Evolutionary conservation across 2,329 filamentous ascomycete genomes (phyloP), one percentile per base, ranked within the genome.

Genomic region (Paecilomyces niveus): DNA sequence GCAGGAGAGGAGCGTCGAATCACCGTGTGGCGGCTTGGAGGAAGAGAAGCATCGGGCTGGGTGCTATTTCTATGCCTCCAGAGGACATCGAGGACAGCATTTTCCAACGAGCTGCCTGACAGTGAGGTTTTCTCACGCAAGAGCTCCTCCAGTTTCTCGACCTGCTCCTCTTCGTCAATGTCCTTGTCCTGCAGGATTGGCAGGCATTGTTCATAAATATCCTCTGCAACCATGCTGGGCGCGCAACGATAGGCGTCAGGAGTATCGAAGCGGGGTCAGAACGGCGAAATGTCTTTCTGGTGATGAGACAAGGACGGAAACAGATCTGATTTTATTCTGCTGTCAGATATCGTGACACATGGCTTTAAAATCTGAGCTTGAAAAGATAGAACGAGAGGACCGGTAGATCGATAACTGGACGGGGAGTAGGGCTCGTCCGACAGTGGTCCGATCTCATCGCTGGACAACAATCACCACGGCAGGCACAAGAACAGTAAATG

Each of bases 1-100:
- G 94, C 92, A 54, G 94, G 94, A 49, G 94, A 97, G 9, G 90
- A 87, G 60, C 92, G 87, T 65, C 94, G 90, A 67, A 97, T 87
- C 68, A 96, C 88, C 55, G 90, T 93, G 74, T 95, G 89, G 65
- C 92, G 88, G 69, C 90, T 87, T 9, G 89, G 87, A 59, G 90
- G 89, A 63, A 90, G 89, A 53, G 89, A 90, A 84, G 83, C 82
- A 63, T 85, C 84, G 61, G 67, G 56, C 52, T 64, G 59, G 45
- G 61, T 60, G 39, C 63, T 60, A 59, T 64, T 65, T 52, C 71
- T 65, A 60, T 72, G 69, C 57, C 70, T 68, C 92, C 92, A 96
- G 63, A 96, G 80, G 49, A 90, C 88, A 72, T 95, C 90, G 56
- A 97, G 81, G 57, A 96, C 86, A 31, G 88, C 88, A 78, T 96